A percentile compares a stretch with the other conserved stretches of the same genome.
Evolutionary conservation across 495 filamentous ascomycete genomes (phyloP).

Genomic region (Penicillium dipodomyicola): DNA sequence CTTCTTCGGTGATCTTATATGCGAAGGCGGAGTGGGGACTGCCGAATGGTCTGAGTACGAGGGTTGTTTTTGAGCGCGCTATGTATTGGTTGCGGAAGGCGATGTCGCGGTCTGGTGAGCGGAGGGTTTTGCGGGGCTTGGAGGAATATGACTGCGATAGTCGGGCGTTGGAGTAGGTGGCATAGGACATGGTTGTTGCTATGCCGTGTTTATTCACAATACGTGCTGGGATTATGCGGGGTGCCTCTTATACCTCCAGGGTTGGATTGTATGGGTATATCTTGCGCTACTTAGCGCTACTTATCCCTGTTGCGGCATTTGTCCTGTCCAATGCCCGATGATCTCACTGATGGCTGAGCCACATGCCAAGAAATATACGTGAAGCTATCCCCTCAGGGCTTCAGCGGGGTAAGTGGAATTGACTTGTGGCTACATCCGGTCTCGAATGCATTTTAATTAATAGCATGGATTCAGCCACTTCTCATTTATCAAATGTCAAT

Average conservation of each 20-base stretch:
- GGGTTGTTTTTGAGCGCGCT: slow-evolving; percentile 18
- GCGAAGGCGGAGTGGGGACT: slow-evolving; percentile 20
- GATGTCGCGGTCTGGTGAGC: slow-evolving; percentile 24
- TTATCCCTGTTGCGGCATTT: slow-evolving; percentile 4
- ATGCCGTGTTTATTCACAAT: background rate
- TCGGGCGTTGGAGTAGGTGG: slow-evolving; percentile 18
- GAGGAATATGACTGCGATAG: slow-evolving; percentile 11
- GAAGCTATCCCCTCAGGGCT: slow-evolving; percentile 1
- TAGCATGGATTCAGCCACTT: background rate
- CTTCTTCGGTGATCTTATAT: slow-evolving; percentile 26
- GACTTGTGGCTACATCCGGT: background rate
- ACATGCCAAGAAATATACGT: slow-evolving; percentile 8
- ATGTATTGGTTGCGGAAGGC: slow-evolving; percentile 28
- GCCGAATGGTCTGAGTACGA: slow-evolving; percentile 24
- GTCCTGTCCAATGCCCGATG: slow-evolving; percentile 1
- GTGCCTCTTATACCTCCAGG: background rate
- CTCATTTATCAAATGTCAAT: background rate
- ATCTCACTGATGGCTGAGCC: slow-evolving; percentile 6
- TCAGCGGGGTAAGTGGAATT: slow-evolving; percentile 2
- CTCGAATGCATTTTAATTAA: background rate
- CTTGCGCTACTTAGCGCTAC: background rate
- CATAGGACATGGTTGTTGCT: slow-evolving; percentile 18
- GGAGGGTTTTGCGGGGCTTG: slow-evolving; percentile 18
- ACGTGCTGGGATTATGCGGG: background rate
- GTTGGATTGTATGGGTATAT: background rate